Evolutionary conservation across 352 stramenopile genomes (phyloP).

Genomic region (Phytophthora megakarya): DNA sequence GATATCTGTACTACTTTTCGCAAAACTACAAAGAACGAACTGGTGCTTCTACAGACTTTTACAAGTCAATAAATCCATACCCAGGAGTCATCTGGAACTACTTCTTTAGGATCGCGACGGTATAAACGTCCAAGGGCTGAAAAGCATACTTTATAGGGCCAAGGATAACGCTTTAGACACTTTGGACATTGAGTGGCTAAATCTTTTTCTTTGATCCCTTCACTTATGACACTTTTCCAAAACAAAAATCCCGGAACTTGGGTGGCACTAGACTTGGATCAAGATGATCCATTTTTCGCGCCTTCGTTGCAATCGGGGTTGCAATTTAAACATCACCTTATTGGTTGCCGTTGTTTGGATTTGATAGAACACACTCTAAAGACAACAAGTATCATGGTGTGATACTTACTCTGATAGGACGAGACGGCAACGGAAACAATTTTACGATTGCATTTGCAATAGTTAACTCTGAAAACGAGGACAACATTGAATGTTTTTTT

Average conservation of each 20-base stretch:
- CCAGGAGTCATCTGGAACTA: too few relatives aligned
- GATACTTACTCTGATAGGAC: too few relatives aligned
- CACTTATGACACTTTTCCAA: neutral
- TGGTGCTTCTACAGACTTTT: too few relatives aligned
- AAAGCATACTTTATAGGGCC: too few relatives aligned
- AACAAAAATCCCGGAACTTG: neutral
- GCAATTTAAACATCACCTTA: neutral
- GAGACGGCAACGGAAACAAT: neutral
- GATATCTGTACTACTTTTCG: too few relatives aligned
- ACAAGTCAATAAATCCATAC: too few relatives aligned
- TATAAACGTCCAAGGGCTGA: too few relatives aligned
- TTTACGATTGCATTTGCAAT: neutral
- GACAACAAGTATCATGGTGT: neutral
- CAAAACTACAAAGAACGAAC: too few relatives aligned
- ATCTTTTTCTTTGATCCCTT: neutral
- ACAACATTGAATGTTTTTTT: neutral
- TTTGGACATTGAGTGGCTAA: neutral
- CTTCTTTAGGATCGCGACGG: too few relatives aligned
- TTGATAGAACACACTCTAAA: neutral
- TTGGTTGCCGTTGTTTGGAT: neutral
- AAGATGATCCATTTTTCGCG: neutral
- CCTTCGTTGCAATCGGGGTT: neutral
- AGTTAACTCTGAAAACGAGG: neutral
- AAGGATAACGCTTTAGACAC: neutral
- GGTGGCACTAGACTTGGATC: neutral